Conservation (phyloP, 768 basidiomycete species). For the Hygrocybe coccinea region DNA sequence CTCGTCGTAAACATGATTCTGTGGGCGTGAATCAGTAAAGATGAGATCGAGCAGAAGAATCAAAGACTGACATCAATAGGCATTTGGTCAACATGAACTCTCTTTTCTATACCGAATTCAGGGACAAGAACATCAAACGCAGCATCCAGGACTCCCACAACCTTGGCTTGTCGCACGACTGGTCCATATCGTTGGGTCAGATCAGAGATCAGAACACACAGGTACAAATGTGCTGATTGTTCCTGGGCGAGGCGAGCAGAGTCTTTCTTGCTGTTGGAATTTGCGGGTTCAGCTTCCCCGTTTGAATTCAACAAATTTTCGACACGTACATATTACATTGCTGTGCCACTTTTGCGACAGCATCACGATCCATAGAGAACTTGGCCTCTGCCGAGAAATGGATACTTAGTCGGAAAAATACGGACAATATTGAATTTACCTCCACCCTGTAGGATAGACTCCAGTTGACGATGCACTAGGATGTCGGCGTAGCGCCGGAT, state of each 20-base stretch:
- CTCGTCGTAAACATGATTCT: slow-evolving; percentile 97
- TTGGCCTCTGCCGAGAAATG: slow-evolving; percentile 59
- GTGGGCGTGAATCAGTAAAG: not conserved
- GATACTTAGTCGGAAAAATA: slow-evolving; percentile 5
- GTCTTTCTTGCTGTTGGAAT: slow-evolving; percentile 68
- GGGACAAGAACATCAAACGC: slow-evolving; percentile 96
- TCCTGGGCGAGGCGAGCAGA: slow-evolving; percentile 91
- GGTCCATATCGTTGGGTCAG: slow-evolving; percentile 93
- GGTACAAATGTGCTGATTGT: slow-evolving; percentile 91
- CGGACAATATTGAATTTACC: slow-evolving; percentile 35
- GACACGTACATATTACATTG: slow-evolving; percentile 88
- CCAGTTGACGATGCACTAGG: slow-evolving; percentile 93
- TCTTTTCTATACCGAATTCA: slow-evolving; percentile 98
- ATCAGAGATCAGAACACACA: slow-evolving; percentile 91
- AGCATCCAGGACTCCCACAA: slow-evolving; percentile 93
- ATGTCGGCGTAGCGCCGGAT: slow-evolving; percentile 93
- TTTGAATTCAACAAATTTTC: not conserved
- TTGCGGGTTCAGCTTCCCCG: slow-evolving; percentile 3
- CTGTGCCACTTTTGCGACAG: slow-evolving; percentile 95
- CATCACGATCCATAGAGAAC: slow-evolving; percentile 96
- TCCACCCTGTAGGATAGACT: slow-evolving; percentile 74
- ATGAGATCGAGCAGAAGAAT: not conserved
- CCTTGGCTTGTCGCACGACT: slow-evolving; percentile 90
- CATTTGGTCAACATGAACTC: slow-evolving; percentile 98
- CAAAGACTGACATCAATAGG: slow-evolving; percentile 75